A percentile compares a stretch with the other conserved stretches of the same genome.
These are phyloP conservation scores for Eimeria zaria DNA, from an alignment of 169 alveolate genomes.

Conservation along the genomic window DNA sequence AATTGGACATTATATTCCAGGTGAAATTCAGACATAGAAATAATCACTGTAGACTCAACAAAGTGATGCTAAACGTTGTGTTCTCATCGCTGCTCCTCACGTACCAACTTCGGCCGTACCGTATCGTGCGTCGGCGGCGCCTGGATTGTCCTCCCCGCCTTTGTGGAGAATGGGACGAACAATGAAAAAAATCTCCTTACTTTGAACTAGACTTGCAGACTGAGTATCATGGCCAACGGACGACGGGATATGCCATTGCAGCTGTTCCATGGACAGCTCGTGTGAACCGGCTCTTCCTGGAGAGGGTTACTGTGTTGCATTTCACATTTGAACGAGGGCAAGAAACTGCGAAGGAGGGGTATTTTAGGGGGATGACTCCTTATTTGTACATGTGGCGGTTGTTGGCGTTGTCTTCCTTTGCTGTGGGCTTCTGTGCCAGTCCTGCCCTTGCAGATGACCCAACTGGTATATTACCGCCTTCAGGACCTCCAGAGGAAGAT, in stretches of 20 bases:
- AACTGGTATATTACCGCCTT: conserved; percentile 13
- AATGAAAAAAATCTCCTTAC: not conserved
- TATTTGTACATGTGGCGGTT: not conserved
- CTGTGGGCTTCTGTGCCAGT: not conserved
- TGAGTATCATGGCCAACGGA: not conserved
- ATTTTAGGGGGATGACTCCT: not conserved
- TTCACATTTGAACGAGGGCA: not conserved
- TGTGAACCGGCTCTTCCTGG: not conserved
- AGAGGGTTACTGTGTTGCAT: not conserved
- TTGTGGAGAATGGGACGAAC: not conserved
- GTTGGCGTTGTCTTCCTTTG: not conserved
- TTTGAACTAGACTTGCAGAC: not conserved
- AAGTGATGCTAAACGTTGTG: not conserved
- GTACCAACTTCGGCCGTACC: not conserved
- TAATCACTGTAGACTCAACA: not conserved
- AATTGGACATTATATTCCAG: not conserved
- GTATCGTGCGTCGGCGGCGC: not conserved
- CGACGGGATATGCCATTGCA: not conserved
- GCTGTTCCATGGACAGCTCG: not conserved
- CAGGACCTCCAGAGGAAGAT: not conserved
- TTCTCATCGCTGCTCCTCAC: not conserved
- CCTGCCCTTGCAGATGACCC: conserved; percentile 1
- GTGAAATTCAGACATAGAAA: not conserved
- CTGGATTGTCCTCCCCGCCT: not conserved
- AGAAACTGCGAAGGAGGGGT: not conserved